phyloP scores from a whole-genome alignment of 2,329 filamentous ascomycete species.

The Fusarium anguioides region DNA sequence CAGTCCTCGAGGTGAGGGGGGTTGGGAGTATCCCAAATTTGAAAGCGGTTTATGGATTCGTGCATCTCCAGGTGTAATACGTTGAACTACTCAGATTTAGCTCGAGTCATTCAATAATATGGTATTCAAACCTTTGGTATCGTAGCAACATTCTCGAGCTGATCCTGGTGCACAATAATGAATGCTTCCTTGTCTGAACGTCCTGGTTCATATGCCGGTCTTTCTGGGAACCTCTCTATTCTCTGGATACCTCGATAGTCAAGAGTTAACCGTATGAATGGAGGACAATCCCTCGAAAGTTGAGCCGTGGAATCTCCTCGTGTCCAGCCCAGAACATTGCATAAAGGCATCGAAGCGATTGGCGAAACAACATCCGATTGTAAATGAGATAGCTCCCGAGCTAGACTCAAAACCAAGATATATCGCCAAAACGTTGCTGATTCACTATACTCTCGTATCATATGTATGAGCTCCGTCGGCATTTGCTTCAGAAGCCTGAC shows the following conservation, averaged over 20 bases:
- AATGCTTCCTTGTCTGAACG: constrained; percentile 9
- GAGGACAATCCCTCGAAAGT: neutral
- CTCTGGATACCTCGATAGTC: constrained; percentile 6
- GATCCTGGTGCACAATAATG: neutral
- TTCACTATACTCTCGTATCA: constrained; percentile 6
- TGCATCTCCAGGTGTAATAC: neutral
- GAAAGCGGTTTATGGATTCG: neutral
- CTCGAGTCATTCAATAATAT: no score
- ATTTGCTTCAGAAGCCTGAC: neutral
- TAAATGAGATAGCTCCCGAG: neutral
- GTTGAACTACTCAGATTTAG: constrained; percentile 9
- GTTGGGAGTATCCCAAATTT: constrained; percentile 20
- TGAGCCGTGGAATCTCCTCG: neutral
- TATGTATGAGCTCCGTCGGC: constrained; percentile 8
- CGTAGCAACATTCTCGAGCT: neutral
- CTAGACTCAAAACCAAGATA: constrained; percentile 2
- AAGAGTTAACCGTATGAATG: constrained; percentile 2
- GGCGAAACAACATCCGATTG: neutral
- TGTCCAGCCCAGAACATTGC: constrained; percentile 6
- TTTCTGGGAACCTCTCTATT: constrained; percentile 1
- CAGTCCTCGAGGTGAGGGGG: constrained; percentile 7
- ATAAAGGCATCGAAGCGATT: neutral
- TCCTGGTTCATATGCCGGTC: neutral
- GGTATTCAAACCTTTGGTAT: neutral
- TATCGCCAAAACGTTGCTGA: constrained; percentile 11